Evolutionary conservation across 768 basidiomycete species (phyloP).

Genomic region (Gyrodon lividus): DNA sequence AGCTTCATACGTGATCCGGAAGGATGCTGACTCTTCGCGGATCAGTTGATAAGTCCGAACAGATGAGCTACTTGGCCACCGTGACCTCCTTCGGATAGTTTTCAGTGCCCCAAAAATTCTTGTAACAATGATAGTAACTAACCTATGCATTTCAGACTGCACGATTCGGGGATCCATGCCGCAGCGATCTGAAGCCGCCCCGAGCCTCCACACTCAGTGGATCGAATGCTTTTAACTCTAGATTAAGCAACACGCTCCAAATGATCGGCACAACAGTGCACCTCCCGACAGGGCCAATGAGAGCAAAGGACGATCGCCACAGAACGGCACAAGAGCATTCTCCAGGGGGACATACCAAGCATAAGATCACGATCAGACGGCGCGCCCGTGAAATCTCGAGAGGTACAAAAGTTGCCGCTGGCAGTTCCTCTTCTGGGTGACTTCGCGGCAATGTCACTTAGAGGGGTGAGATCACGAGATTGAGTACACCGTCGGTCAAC

Average conservation of each 20-base stretch:
- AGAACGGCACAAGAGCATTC: slow-evolving; percentile 1
- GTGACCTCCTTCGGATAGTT: not conserved
- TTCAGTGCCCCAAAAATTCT: not conserved
- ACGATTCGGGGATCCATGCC: not conserved
- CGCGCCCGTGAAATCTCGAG: not conserved
- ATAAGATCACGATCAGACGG: not conserved
- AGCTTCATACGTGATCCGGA: not conserved
- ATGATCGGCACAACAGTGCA: not conserved
- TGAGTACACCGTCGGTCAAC: not conserved
- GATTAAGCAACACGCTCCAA: not conserved
- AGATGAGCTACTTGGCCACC: not conserved
- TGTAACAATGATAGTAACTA: not conserved
- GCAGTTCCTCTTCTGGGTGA: slow-evolving; percentile 9
- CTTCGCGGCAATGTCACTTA: slow-evolving; percentile 9
- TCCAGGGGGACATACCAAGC: not conserved
- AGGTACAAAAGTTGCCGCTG: not conserved
- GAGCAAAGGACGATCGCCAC: slow-evolving; percentile 6
- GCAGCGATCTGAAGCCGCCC: not conserved
- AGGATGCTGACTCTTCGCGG: not conserved
- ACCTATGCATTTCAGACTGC: not conserved
- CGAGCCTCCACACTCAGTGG: not conserved
- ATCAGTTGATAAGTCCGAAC: not conserved
- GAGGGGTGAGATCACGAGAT: not conserved
- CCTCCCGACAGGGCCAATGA: not conserved
- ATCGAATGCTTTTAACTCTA: not conserved